phyloP scores from a whole-genome alignment of 108 stramenopile species.

The Seminavis robusta region DNA sequence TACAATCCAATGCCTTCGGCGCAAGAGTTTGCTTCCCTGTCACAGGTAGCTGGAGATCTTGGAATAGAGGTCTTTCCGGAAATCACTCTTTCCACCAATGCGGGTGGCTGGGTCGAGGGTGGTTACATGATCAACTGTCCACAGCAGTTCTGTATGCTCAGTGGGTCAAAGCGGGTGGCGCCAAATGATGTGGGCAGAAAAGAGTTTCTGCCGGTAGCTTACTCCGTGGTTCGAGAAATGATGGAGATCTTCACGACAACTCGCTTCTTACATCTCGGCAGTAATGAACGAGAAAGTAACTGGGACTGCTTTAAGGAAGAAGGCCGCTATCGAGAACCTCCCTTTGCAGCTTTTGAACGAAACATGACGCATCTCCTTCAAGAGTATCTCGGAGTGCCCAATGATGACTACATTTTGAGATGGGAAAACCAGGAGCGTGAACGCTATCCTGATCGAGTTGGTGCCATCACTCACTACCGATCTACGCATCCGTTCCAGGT shows the following conservation, averaged over 20 bases:
- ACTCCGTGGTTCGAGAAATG: constrained; percentile 8
- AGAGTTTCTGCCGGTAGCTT: too few species aligned
- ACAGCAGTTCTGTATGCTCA: not conserved
- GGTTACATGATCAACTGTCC: constrained; percentile 25
- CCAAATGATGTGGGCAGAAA: too few species aligned
- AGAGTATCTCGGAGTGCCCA: not conserved
- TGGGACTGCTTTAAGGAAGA: constrained; percentile 5
- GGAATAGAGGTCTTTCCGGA: constrained; percentile 38
- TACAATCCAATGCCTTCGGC: too few species aligned
- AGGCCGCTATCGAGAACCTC: not conserved
- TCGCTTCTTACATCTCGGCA: constrained; percentile 11
- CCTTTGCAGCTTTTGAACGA: not conserved
- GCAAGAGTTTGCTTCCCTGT: too few species aligned
- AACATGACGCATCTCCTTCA: not conserved
- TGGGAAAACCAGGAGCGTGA: constrained; percentile 1
- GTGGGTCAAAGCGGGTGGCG: too few species aligned
- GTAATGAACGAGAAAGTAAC: constrained; percentile 1
- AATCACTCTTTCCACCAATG: constrained; percentile 20
- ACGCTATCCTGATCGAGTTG: not conserved
- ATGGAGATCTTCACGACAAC: constrained; percentile 1
- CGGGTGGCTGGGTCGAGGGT: constrained; percentile 23
- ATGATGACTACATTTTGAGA: constrained; percentile 1
- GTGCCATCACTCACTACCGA: constrained; percentile 4
- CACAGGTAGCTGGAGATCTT: not conserved
- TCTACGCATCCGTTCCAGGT: not conserved